Percentiles rank a stretch among this genome's conserved stretches.
Conservation (phyloP, 2,329 filamentous ascomycete genomes). For the Exophiala sp. region DNA sequence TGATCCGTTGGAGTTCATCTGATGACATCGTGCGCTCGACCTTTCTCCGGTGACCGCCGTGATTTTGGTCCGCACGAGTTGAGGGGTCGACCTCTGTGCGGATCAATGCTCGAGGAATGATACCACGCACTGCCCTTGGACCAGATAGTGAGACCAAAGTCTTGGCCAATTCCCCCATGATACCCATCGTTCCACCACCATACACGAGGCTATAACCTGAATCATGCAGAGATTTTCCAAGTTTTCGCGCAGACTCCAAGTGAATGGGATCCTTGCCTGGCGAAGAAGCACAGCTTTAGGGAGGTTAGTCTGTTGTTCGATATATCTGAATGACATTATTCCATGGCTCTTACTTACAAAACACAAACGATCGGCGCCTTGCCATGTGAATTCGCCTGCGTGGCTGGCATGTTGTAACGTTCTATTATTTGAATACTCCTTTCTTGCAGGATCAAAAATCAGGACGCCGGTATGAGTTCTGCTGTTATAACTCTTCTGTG, state of each 20-base stretch:
- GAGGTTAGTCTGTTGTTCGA: constrained; percentile 21
- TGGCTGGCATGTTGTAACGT: constrained; percentile 51
- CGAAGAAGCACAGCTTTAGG: constrained; percentile 71
- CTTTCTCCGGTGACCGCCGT: constrained; percentile 30
- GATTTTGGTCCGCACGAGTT: constrained; percentile 12
- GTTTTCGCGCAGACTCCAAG: constrained; percentile 70
- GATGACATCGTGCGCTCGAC: constrained; percentile 60
- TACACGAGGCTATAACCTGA: constrained; percentile 84
- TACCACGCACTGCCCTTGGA: constrained; percentile 79
- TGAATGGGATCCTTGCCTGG: constrained; percentile 70
- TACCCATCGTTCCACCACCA: constrained; percentile 86
- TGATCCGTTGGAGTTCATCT: constrained; percentile 36
- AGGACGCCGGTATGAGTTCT: background rate
- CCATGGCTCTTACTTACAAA: constrained; percentile 58
- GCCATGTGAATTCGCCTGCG: constrained; percentile 57
- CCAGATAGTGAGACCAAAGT: constrained; percentile 81
- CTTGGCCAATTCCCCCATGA: constrained; percentile 92
- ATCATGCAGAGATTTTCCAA: constrained; percentile 70
- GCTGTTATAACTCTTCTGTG: background rate
- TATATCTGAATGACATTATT: background rate
- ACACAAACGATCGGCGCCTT: constrained; percentile 74
- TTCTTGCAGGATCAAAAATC: background rate
- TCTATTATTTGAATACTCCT: constrained; percentile 2
- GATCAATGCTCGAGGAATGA: constrained; percentile 85
- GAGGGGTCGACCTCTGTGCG: constrained; percentile 57